Base-by-base conservation (phyloP, 768 basidiomycete species). In the Megacollybia marginata region DNA sequence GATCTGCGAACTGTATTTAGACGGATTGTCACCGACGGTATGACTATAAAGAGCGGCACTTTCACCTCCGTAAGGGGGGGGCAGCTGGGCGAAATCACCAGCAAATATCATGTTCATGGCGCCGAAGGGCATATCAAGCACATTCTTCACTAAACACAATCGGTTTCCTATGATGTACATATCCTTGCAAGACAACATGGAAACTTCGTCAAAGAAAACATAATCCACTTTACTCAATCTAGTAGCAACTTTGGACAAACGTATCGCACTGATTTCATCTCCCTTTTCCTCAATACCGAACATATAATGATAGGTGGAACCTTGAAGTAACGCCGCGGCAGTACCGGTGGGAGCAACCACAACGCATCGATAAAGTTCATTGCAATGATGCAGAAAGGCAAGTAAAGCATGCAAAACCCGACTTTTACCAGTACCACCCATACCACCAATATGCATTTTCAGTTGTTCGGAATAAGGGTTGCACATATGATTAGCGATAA, bases 31-130 rank as follows among this genome's bases (percentile, higher is more conserved):
- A 18, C 56, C 53, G n/a, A 20, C 11, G 12, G 58, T 52, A 53
- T 53, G 57, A 31, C 64, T 54, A 46, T 55, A 62, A 13, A 62
- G 35, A 15, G 54, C 15, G 10, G n/a, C 23, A 49, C n/a, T n/a
- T n/a, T n/a, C n/a, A n/a, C n/a, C n/a, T n/a, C 62, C 5, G 61
- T 47, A 28, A 62, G 61, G 1, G 11, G 51, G 64, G 10, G 61
- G 64, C 5, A 66, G 46, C 44, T 66, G 64, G 1, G 58, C 62
- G 65, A n/a, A n/a, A n/a, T n/a, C n/a, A n/a, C n/a, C n/a, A n/a
- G n/a, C n/a, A n/a, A n/a, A n/a, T n/a, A n/a, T 63, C 28, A 66
- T 51, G 34, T 57, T 61, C 12, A 58, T 55, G 1, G 63, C 60
- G 18, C 60, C 63, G 52, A 61, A 63, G 13, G 55, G 49, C 5